Evolutionary conservation across 179 eudicot species (phyloP).

Genomic region (Heliamphora pulchella): DNA sequence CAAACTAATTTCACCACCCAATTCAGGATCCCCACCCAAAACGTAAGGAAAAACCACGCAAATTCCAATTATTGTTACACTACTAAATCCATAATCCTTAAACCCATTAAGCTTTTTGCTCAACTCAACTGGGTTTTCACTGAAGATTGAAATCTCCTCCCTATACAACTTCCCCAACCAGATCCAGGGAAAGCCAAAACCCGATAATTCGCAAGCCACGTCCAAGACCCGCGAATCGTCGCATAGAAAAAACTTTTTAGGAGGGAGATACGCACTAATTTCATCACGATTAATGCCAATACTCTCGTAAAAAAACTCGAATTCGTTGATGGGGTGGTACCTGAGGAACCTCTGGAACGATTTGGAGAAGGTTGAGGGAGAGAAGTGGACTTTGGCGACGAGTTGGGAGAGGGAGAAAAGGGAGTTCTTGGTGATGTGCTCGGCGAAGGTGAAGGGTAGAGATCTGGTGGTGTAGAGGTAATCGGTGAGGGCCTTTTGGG

Average conservation of each 20-base stretch:
- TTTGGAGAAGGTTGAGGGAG: slow-evolving; percentile 27
- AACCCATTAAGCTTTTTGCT: slow-evolving; percentile 31
- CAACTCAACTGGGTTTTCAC: slow-evolving; percentile 25
- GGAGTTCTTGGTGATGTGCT: slow-evolving; percentile 45
- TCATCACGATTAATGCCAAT: slow-evolving; percentile 51
- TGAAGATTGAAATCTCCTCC: slow-evolving; percentile 43
- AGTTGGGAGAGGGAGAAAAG: slow-evolving; percentile 26
- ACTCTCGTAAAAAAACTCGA: slow-evolving; percentile 72
- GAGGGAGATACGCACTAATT: slow-evolving; percentile 33
- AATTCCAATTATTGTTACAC: slow-evolving; percentile 36
- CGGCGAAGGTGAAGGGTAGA: slow-evolving; percentile 57
- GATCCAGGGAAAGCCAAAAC: slow-evolving; percentile 75
- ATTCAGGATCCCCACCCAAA: slow-evolving; percentile 25
- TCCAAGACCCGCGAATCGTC: slow-evolving; percentile 44
- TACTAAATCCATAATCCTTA: slow-evolving; percentile 42
- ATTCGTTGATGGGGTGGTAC: slow-evolving; percentile 71
- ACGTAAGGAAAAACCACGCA: slow-evolving; percentile 61
- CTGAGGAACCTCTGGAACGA: slow-evolving; percentile 46
- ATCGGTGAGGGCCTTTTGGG: slow-evolving; percentile 49
- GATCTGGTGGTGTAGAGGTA: slow-evolving; percentile 59
- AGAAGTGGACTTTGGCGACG: slow-evolving; percentile 32
- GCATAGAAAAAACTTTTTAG: slow-evolving; percentile 35
- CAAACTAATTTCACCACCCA: slow-evolving; percentile 27
- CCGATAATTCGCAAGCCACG: slow-evolving; percentile 52
- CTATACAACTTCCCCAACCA: slow-evolving; percentile 51